Evolutionary conservation across 257 asterid genomes (phyloP), one percentile per base, ranked within the genome.

Genomic region (Vinca minor): DNA sequence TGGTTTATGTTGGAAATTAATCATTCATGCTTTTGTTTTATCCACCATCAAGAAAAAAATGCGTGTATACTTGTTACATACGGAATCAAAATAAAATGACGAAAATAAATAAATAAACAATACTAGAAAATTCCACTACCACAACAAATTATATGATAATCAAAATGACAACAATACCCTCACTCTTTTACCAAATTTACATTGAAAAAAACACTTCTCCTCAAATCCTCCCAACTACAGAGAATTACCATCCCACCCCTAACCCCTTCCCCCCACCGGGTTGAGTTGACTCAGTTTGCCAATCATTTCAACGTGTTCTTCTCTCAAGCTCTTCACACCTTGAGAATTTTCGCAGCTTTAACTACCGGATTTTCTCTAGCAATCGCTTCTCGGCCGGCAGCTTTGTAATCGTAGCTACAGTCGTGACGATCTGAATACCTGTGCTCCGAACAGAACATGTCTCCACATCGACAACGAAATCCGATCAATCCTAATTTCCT

Each of bases 391-490:
- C 93, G 79, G 1, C 90, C 95, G 5, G 88, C 95, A 50, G 95
- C 85, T 74, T 87, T 87, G 71, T 87, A 87, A 60, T 87, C 95
- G 67, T 68, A 87, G 72, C 84, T 79, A 60, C 94, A 85, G 18
- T 79, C 87, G 39, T 86, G 94, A 59, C 94, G 94, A 79, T 87
- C 95, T 23, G 95, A 78, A 70, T 87, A 87, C 66, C 95, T 69
- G 53, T 87, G 95, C 80, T 81, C 79, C 14, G 87, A 74, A 64
- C 95, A 87, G 77, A 87, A 87, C 74, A 77, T 63, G 2, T 84
- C 90, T 0, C 95, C 95, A 64, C 95, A 87, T 2, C 85, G 71
- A 77, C 95, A 87, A 32, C 93, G 86, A 68, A 87, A 84, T 1
- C 95, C 95, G 73, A 82, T 69, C 77, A 87, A 42, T 21, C 92